Conservation (phyloP, 169 alveolate species). For the Plasmodium gonderi region DNA sequence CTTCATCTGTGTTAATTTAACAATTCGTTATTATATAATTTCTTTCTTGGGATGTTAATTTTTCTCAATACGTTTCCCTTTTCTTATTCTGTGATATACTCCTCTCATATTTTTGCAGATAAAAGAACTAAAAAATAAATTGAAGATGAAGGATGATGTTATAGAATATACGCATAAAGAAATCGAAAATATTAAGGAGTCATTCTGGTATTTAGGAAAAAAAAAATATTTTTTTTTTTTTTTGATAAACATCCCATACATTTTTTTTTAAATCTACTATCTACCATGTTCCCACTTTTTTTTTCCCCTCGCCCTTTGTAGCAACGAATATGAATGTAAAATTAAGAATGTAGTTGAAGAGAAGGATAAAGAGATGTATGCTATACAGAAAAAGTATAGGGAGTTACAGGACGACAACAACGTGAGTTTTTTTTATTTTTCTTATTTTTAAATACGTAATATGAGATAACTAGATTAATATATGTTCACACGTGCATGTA, state of each 20-base stretch:
- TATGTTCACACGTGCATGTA: not conserved
- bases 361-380: conserved; percentile 51
- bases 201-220: conserved; percentile 42
- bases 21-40: not conserved
- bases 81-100: not conserved
- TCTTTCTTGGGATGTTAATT: not conserved
- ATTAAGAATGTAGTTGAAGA: conserved; percentile 41
- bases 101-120: not conserved
- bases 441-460: not conserved
- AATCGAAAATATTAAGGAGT: conserved; percentile 67
- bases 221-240: not conserved
- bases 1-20: not conserved
- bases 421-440: conserved; percentile 1
- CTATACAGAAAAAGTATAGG: conserved; percentile 30
- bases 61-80: not conserved
- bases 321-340: conserved; percentile 66
- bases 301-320: not conserved
- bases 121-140: conserved; percentile 51
- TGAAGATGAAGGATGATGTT: conserved; percentile 55
- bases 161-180: conserved; percentile 65
- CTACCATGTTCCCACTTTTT: not conserved
- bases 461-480: not conserved
- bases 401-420: conserved; percentile 43
- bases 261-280: not conserved
- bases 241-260: not conserved